Conservation (phyloP, 202 grass and related monocot species). For the Bolboschoenoplectus hybrid region DNA sequence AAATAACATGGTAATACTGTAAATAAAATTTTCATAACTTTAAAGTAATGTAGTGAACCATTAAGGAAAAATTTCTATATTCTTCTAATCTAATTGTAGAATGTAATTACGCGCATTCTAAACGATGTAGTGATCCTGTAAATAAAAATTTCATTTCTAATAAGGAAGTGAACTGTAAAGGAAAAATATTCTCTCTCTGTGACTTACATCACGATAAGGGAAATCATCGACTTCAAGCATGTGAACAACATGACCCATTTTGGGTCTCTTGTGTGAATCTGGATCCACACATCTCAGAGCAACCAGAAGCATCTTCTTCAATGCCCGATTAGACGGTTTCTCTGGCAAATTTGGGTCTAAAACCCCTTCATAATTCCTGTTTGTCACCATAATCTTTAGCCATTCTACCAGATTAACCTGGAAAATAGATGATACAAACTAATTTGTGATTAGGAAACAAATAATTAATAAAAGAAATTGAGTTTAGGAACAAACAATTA, state of each 20-base stretch:
- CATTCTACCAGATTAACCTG: slow-evolving; percentile 94
- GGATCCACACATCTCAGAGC: slow-evolving; percentile 86
- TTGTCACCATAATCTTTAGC: slow-evolving; percentile 86
- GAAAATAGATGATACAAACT: background rate
- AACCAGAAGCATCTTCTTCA: slow-evolving; percentile 87
- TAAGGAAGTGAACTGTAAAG: background rate
- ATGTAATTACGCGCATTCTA: background rate
- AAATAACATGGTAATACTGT: background rate
- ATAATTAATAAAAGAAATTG: background rate
- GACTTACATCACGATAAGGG: slow-evolving; percentile 73
- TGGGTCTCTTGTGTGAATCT: slow-evolving; percentile 83
- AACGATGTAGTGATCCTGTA: background rate
- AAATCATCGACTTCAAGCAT: slow-evolving; percentile 99
- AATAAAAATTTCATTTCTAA: background rate
- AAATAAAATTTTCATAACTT: background rate
- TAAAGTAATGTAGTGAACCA: background rate
- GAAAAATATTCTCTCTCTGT: background rate
- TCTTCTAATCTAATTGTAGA: background rate
- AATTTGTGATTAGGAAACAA: background rate
- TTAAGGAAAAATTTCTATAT: background rate
- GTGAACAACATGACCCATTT: slow-evolving; percentile 83
- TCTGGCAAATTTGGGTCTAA: slow-evolving; percentile 73
- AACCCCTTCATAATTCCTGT: slow-evolving; percentile 71
- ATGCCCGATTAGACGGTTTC: slow-evolving; percentile 65
- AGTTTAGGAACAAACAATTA: background rate